Base-by-base conservation (phyloP, 371 early-diverging fungal genomes). In the Mucor velutinosus region DNA sequence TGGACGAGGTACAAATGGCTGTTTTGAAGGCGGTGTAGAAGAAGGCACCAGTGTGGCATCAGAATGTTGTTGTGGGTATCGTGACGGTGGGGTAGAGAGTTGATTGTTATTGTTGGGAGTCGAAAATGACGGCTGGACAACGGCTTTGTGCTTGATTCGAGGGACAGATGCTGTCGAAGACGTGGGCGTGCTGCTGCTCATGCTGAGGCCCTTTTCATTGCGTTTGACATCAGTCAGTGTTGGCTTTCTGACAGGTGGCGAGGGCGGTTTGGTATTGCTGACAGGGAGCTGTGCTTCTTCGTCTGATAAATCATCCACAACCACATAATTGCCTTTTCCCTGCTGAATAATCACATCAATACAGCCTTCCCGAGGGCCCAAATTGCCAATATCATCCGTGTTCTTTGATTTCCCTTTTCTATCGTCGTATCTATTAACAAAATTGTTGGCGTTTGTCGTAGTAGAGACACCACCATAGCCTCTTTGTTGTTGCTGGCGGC, bases 301-400 rank as follows among this genome's bases (percentile, higher is more conserved):
- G 19, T 67, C 61, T 15, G 60, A 60, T 19, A 73, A 29, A 11
- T 66, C 70, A 25, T 72, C 76, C 12, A 76, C 75, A 3, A 83
- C 61, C 0, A 83, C 83, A 69, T 79, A 83, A 49, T 83, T 77
- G 17, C 79, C 83, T 61, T 77, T 79, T 27, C 81, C 83, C 65
- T 75, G 76, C 39, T 83, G 74, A 5, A 83, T 69, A 58, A 83
- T 69, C 25, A 83, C 81, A 72, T 83, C 83, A 49, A 83, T 69
- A 39, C 83, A 83, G 14, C 83, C 83, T 60, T 79, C 78, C 33
- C 83, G 67, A 10, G 75, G 75, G 2, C 60, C 66, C 12, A 65
- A 51, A n/a, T 53, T 25, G 23, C 33, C 30, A 37, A 33, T 39
- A 29, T 60, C 61, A n/a, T 14, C 7, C 25, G 4, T 59, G 15